A percentile compares a stretch with the other conserved stretches of the same genome.
phyloP scores from a whole-genome alignment of 2,329 filamentous ascomycete species.

The Orbilia quercus region DNA sequence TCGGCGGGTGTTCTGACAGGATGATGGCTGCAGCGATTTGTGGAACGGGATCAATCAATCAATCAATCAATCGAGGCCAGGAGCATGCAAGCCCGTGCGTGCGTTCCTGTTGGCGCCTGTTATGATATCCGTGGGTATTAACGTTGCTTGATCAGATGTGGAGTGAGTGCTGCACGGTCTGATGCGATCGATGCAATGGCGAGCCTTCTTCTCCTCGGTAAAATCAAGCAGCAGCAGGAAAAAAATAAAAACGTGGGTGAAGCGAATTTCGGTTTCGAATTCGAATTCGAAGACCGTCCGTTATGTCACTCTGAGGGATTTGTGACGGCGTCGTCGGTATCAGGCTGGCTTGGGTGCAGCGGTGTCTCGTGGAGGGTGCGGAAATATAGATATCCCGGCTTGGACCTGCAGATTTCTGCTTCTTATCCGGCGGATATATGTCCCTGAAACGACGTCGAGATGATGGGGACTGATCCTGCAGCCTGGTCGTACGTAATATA shows the following conservation, averaged over 20 bases:
- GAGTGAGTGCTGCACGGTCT: too few species aligned
- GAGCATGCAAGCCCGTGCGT: constrained; percentile 20
- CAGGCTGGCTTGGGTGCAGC: constrained; percentile 44
- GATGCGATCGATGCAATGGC: neutral
- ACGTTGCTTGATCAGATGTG: neutral
- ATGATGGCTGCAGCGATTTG: constrained; percentile 13
- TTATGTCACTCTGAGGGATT: constrained; percentile 45
- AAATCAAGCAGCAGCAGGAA: neutral
- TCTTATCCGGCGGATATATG: constrained; percentile 57
- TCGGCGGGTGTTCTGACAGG: constrained; percentile 27
- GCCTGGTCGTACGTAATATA: constrained; percentile 49
- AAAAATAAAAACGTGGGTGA: constrained; percentile 9
- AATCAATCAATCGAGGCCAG: constrained; percentile 3
- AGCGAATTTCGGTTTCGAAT: neutral
- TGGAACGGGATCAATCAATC: constrained; percentile 35
- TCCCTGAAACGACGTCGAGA: constrained; percentile 52
- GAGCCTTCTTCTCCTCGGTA: constrained; percentile 27
- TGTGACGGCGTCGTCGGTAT: constrained; percentile 40
- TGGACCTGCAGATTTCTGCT: constrained; percentile 56
- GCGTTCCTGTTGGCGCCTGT: constrained; percentile 30
- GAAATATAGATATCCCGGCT: constrained; percentile 56
- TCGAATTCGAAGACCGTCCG: neutral
- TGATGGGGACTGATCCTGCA: constrained; percentile 51
- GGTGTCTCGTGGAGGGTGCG: constrained; percentile 52
- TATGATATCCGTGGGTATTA: constrained; percentile 18